A percentile compares a stretch with the other conserved stretches of the same genome.
These are phyloP conservation scores for Lasiosphaeris hirsuta DNA, from an alignment of 495 filamentous ascomycete genomes.

Conservation along the genomic window DNA sequence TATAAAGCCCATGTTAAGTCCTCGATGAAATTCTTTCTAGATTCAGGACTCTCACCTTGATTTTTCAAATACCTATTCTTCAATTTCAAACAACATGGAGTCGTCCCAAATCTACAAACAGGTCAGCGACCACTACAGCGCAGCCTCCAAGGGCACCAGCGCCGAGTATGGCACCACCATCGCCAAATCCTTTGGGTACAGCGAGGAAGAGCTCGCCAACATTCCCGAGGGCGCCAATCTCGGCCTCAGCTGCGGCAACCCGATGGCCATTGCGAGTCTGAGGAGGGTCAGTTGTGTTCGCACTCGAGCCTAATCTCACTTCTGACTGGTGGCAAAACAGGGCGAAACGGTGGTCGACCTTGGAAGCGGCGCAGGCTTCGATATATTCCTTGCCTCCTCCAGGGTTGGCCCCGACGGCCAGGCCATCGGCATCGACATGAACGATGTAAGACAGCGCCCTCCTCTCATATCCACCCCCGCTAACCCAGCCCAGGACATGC, in stretches of 20 bases:
- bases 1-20: too few species aligned
- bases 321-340: constrained; percentile 18
- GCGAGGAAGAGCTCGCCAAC: constrained; percentile 47
- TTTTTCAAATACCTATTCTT: neutral
- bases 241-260: constrained; percentile 67
- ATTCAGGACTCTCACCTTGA: neutral
- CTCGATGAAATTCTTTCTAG: too few species aligned
- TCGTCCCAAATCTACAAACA: constrained; percentile 33
- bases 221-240: constrained; percentile 59
- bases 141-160: constrained; percentile 25
- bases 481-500: constrained; percentile 50
- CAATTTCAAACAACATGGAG: constrained; percentile 13
- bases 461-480: neutral
- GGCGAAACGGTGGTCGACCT: constrained; percentile 65
- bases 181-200: constrained; percentile 61
- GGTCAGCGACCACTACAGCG: constrained; percentile 40
- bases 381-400: constrained; percentile 57
- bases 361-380: constrained; percentile 62
- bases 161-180: constrained; percentile 40
- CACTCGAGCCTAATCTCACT: neutral
- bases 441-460: constrained; percentile 37
- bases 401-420: constrained; percentile 53
- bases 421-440: constrained; percentile 68
- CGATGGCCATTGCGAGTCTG: constrained; percentile 53
- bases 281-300: constrained; percentile 36